These are phyloP conservation scores for Aspergillus nidulans DNA, from an alignment of 495 filamentous ascomycete genomes.

Conservation along the genomic window DNA sequence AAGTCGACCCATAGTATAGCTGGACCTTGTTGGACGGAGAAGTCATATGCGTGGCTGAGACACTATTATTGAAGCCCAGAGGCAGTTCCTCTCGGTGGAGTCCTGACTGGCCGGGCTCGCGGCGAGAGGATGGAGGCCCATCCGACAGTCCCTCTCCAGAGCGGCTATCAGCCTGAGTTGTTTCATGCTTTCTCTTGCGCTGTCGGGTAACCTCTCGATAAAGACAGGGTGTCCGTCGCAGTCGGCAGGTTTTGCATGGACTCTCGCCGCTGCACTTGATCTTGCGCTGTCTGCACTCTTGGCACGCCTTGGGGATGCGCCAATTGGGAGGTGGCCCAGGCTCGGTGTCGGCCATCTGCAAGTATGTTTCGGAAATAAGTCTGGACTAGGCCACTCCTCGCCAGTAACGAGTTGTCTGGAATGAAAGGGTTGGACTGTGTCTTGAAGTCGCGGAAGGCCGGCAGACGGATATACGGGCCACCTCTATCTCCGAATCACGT, in stretches of 20 bases:
- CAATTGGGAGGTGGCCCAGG: constrained; percentile 20
- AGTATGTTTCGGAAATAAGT: background rate
- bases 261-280: constrained; percentile 40
- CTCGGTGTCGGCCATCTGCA: constrained; percentile 26
- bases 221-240: constrained; percentile 31
- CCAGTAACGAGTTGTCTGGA: background rate
- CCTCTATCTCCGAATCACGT: constrained; percentile 13
- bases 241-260: constrained; percentile 42
- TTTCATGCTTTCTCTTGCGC: constrained; percentile 33
- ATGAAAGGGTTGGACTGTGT: background rate
- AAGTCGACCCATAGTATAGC: constrained; percentile 44
- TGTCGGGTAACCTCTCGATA: constrained; percentile 41
- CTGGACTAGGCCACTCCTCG: background rate
- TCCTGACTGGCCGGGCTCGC: constrained; percentile 11
- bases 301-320: constrained; percentile 42
- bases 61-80: constrained; percentile 35
- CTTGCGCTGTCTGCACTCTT: constrained; percentile 43
- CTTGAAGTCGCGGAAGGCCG: background rate
- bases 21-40: constrained; percentile 42
- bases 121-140: constrained; percentile 11
- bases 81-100: constrained; percentile 18
- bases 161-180: background rate
- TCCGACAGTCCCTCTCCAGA: background rate
- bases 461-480: background rate
- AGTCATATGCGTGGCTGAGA: constrained; percentile 43